Percentiles rank a stretch among this genome's conserved stretches.
Conservation (phyloP, 2,329 filamentous ascomycete genomes). For the Penicillium sp. region DNA sequence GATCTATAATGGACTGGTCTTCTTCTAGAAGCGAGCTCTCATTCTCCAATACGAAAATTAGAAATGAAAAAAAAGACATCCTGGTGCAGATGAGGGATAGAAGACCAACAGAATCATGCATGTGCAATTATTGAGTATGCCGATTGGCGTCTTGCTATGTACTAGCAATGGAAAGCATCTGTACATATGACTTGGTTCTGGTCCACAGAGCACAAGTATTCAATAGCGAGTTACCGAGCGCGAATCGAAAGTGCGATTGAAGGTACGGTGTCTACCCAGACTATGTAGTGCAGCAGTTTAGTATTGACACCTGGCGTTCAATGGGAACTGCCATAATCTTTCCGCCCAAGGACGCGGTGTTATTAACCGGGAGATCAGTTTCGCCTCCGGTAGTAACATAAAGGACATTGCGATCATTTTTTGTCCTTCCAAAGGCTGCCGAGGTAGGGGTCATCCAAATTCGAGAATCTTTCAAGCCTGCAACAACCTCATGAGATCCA, state of each 20-base stretch:
- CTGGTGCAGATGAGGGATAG: background rate
- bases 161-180: conserved; percentile 1
- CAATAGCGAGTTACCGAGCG: too few species aligned
- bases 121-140: conserved; percentile 9
- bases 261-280: background rate
- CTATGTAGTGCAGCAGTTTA: background rate
- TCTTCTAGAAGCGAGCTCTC: conserved; percentile 10
- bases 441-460: conserved; percentile 17
- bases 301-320: background rate
- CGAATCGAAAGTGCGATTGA: too few species aligned
- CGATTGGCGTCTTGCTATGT: conserved; percentile 1
- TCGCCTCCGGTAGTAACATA: conserved; percentile 17
- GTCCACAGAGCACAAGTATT: too few species aligned
- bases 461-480: conserved; percentile 10
- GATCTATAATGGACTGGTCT: conserved; percentile 23
- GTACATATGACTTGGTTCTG: conserved; percentile 5
- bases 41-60: conserved; percentile 5
- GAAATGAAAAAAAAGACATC: background rate
- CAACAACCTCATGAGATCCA: conserved; percentile 5
- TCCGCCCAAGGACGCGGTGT: conserved; percentile 2
- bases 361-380: background rate
- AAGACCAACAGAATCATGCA: conserved; percentile 2
- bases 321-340: conserved; percentile 5
- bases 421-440: conserved; percentile 14
- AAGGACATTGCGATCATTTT: conserved; percentile 7